These are phyloP conservation scores for Pseudopyrenochaeta lycopersici DNA, from an alignment of 2,329 filamentous ascomycete genomes.

Conservation along the genomic window DNA sequence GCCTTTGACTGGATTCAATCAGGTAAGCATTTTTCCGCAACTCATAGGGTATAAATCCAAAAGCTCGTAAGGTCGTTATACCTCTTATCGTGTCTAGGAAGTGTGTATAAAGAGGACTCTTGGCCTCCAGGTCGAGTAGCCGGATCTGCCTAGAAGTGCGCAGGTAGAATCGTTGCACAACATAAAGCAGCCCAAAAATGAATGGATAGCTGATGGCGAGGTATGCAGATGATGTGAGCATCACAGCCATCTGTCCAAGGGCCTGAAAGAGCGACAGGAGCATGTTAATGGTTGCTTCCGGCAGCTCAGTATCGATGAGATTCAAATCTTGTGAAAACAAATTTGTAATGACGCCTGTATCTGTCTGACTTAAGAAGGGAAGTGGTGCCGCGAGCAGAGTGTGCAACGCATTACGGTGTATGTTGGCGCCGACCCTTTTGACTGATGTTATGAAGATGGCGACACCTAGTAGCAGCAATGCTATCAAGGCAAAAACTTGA, in stretches of 20 bases:
- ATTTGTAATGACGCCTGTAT: conserved; percentile 22
- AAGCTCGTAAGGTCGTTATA: conserved; percentile 58
- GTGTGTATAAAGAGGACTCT: conserved; percentile 58
- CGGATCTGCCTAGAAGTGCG: conserved; percentile 56
- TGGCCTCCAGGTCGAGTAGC: conserved; percentile 60
- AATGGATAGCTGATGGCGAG: conserved; percentile 46
- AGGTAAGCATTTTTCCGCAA: conserved; percentile 31
- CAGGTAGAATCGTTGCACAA: conserved; percentile 54
- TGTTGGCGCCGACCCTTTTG: conserved; percentile 31
- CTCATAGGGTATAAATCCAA: conserved; percentile 32
- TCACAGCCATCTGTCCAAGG: conserved; percentile 18
- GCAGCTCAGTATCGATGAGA: conserved; percentile 52
- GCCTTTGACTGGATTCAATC: conserved; percentile 48
- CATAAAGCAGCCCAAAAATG: conserved; percentile 43
- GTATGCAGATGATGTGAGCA: conserved; percentile 30
- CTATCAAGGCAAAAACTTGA: too few species aligned
- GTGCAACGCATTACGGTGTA: conserved; percentile 56
- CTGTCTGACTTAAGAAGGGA: conserved; percentile 19
- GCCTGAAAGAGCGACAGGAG: too few species aligned
- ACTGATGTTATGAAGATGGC: too few species aligned
- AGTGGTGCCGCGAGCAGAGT: conserved; percentile 20
- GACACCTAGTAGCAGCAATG: too few species aligned
- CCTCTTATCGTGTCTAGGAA: conserved; percentile 59
- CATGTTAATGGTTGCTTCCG: conserved; percentile 13
- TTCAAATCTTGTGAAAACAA: conserved; percentile 51